Conservation (phyloP, 1,284 basidiomycete species). For the Apiotrichum montevideense region DNA sequence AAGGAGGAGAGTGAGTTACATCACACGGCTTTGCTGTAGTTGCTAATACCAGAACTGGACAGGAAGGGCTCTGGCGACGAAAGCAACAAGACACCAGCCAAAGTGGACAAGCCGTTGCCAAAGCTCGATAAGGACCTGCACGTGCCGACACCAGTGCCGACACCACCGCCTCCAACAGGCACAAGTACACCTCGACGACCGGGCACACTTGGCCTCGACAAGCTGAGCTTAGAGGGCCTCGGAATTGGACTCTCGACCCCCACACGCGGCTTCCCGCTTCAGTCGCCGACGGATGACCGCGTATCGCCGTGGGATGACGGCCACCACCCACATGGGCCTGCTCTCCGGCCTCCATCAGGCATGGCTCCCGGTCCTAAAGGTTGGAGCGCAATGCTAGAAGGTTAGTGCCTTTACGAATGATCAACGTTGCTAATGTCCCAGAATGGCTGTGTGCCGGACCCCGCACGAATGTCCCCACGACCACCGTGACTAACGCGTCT, state of each 20-base stretch:
- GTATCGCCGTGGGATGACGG: neutral
- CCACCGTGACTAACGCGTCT: neutral
- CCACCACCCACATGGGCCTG: neutral
- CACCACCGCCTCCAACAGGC: too few species aligned
- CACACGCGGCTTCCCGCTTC: conserved; percentile 9
- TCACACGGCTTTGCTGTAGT: neutral
- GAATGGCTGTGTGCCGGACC: conserved; percentile 39
- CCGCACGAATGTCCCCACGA: neutral
- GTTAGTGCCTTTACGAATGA: neutral
- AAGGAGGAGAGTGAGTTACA: conserved; percentile 11
- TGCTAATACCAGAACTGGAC: neutral
- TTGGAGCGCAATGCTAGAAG: conserved; percentile 44
- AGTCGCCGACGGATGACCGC: conserved; percentile 24
- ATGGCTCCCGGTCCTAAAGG: conserved; percentile 21
- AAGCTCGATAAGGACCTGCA: conserved; percentile 11
- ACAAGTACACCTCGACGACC: neutral
- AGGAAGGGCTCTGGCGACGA: neutral
- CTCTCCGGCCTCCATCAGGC: neutral
- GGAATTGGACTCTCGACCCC: neutral
- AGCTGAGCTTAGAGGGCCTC: neutral
- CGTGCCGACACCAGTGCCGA: neutral
- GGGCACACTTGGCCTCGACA: conserved; percentile 2
- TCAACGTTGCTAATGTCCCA: conserved; percentile 8
- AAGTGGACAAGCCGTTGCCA: neutral
- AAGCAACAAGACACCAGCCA: neutral